Percentiles rank a stretch among this genome's conserved stretches.
phyloP scores from a whole-genome alignment of 2,329 filamentous ascomycete species.

The Colletotrichum destructivum region DNA sequence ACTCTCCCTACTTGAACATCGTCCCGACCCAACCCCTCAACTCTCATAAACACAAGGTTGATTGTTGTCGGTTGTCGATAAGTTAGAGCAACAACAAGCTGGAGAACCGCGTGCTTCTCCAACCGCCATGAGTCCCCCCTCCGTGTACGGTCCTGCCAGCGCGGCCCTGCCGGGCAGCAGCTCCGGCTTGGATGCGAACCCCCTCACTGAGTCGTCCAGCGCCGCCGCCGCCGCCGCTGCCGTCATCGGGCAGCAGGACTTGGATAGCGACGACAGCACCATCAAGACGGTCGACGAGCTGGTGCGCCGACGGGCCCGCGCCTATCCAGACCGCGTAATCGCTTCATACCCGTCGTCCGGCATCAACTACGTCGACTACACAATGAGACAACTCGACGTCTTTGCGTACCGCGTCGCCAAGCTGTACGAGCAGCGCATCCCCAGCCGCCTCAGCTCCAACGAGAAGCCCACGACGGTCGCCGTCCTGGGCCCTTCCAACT shows the following conservation, averaged over 20 bases:
- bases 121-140: slow-evolving; percentile 39
- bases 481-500: slow-evolving; percentile 66
- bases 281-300: slow-evolving; percentile 48
- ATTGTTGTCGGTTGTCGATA: slow-evolving; percentile 8
- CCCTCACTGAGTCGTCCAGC: neutral
- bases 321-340: slow-evolving; percentile 53
- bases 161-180: slow-evolving; percentile 28
- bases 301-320: slow-evolving; percentile 45
- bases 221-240: neutral
- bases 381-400: slow-evolving; percentile 61
- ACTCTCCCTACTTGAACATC: slow-evolving; percentile 5
- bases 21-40: slow-evolving; percentile 1
- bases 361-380: slow-evolving; percentile 62
- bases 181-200: slow-evolving; percentile 26
- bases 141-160: slow-evolving; percentile 41
- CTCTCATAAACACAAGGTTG: slow-evolving; percentile 7
- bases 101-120: slow-evolving; percentile 27
- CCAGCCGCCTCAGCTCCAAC: slow-evolving; percentile 43
- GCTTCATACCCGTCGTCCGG: slow-evolving; percentile 60
- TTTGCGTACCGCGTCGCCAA: slow-evolving; percentile 51
- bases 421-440: slow-evolving; percentile 45
- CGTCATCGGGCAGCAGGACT: neutral
- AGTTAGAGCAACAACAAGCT: neutral
- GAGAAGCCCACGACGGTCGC: slow-evolving; percentile 58
- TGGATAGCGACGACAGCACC: slow-evolving; percentile 43